Conservation (phyloP, 108 stramenopile species). For the Cyclotella sp. region DNA sequence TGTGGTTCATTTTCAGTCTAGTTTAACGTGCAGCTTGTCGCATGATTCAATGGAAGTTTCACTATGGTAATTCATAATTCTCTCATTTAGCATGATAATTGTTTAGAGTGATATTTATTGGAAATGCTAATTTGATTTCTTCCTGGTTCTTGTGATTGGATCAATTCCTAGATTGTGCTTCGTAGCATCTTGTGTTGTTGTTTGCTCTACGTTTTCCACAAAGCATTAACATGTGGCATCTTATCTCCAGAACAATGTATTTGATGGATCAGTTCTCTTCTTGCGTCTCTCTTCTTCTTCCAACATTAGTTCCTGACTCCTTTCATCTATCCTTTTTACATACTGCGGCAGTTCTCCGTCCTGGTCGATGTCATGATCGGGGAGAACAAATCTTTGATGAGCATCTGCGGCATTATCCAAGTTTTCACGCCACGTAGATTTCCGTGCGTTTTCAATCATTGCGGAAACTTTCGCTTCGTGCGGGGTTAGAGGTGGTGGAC, state of each 20-base stretch:
- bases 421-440: background rate
- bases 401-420: conserved; percentile 5
- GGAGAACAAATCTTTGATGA: background rate
- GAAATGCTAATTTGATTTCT: too few species aligned
- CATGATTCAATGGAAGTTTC: too few species aligned
- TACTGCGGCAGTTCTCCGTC: conserved; percentile 1
- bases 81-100: too few species aligned
- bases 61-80: too few species aligned
- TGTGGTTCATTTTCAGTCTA: too few species aligned
- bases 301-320: background rate
- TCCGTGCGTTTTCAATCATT: background rate
- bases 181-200: too few species aligned
- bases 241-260: background rate
- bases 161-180: too few species aligned
- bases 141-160: too few species aligned
- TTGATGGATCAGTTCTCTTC: background rate
- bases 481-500: background rate
- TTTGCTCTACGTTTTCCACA: too few species aligned
- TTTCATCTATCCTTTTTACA: conserved; percentile 1
- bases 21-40: too few species aligned
- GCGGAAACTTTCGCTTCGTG: background rate
- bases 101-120: too few species aligned
- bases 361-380: background rate
- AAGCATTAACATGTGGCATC: background rate
- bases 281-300: background rate